Percentiles rank a stretch among this genome's conserved stretches.
phyloP scores from a whole-genome alignment of 2,329 filamentous ascomycete genomes.

The Paecilomyces sp. region DNA sequence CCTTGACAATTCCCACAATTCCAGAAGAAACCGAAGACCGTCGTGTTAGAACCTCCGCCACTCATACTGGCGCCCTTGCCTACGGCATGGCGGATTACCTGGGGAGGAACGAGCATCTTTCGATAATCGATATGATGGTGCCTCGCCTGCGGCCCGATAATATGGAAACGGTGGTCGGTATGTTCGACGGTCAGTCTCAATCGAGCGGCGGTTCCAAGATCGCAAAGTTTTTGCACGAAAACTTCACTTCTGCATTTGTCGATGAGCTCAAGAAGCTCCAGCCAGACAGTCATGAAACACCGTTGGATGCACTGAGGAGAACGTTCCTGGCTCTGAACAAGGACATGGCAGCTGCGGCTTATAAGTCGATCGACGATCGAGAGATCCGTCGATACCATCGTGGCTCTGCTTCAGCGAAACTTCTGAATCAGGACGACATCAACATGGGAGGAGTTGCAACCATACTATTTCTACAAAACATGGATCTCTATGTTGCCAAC shows the following conservation, averaged over 20 bases:
- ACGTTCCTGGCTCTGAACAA: slow-evolving; percentile 90
- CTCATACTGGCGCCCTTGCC: slow-evolving; percentile 77
- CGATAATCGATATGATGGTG: slow-evolving; percentile 90
- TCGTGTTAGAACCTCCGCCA: slow-evolving; percentile 94
- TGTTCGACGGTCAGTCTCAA: slow-evolving; percentile 91
- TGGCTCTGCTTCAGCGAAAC: slow-evolving; percentile 63
- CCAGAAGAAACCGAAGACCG: slow-evolving; percentile 93
- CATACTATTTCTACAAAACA: slow-evolving; percentile 79
- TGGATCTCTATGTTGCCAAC: slow-evolving; percentile 89
- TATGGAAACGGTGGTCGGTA: slow-evolving; percentile 81
- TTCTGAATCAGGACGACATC: slow-evolving; percentile 82
- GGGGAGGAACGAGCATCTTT: slow-evolving; percentile 87
- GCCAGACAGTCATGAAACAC: slow-evolving; percentile 60
- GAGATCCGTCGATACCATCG: slow-evolving; percentile 55
- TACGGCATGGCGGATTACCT: slow-evolving; percentile 98
- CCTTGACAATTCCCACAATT: slow-evolving; percentile 83
- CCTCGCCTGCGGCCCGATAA: slow-evolving; percentile 86
- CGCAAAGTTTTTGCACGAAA: slow-evolving; percentile 92
- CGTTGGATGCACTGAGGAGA: slow-evolving; percentile 74
- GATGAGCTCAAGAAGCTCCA: slow-evolving; percentile 72
- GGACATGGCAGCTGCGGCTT: slow-evolving; percentile 78
- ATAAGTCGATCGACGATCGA: slow-evolving; percentile 71
- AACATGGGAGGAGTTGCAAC: slow-evolving; percentile 88
- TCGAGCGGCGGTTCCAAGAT: slow-evolving; percentile 89
- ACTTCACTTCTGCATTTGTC: slow-evolving; percentile 79